Conservation (phyloP, 2,329 filamentous ascomycete genomes). For the Cladorrhinum sp. region DNA sequence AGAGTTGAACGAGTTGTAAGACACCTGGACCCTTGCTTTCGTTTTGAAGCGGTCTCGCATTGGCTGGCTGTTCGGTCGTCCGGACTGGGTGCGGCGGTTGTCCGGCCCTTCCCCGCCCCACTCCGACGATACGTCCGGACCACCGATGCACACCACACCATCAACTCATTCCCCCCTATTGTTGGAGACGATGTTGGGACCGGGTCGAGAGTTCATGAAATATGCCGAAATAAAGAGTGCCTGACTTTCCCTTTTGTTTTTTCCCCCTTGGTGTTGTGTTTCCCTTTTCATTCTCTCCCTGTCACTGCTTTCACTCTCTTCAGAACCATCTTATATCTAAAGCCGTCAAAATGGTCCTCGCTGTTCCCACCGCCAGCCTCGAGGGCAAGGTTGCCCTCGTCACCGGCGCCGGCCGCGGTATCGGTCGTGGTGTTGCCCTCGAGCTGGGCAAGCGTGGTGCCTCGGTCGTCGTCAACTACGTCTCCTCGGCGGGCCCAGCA, state of each 20-base stretch:
- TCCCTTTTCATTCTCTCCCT: not conserved
- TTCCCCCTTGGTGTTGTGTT: not conserved
- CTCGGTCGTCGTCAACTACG: slow-evolving; percentile 66
- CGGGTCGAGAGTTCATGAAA: not conserved
- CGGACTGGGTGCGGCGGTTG: slow-evolving; percentile 21
- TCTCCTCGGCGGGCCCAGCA: slow-evolving; percentile 53
- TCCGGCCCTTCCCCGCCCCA: slow-evolving; percentile 22
- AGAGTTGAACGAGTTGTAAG: not conserved
- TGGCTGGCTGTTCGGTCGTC: not conserved
- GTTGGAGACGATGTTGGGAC: no score
- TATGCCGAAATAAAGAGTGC: not conserved
- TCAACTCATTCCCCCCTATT: not conserved
- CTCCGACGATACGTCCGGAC: slow-evolving; percentile 17
- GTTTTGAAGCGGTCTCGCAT: not conserved
- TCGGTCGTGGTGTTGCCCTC: slow-evolving; percentile 63
- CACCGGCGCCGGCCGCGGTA: slow-evolving; percentile 64
- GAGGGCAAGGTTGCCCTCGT: slow-evolving; percentile 57
- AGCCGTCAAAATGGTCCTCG: slow-evolving; percentile 26
- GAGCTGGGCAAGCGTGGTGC: slow-evolving; percentile 65
- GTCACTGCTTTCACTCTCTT: not conserved
- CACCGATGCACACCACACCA: not conserved
- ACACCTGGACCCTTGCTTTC: not conserved
- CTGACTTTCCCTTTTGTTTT: not conserved
- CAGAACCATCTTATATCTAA: not conserved
- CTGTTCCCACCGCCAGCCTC: slow-evolving; percentile 37